Evolutionary conservation across 768 basidiomycete species (phyloP), one percentile per base, ranked within the genome.

Genomic region (Boletus insuetus): DNA sequence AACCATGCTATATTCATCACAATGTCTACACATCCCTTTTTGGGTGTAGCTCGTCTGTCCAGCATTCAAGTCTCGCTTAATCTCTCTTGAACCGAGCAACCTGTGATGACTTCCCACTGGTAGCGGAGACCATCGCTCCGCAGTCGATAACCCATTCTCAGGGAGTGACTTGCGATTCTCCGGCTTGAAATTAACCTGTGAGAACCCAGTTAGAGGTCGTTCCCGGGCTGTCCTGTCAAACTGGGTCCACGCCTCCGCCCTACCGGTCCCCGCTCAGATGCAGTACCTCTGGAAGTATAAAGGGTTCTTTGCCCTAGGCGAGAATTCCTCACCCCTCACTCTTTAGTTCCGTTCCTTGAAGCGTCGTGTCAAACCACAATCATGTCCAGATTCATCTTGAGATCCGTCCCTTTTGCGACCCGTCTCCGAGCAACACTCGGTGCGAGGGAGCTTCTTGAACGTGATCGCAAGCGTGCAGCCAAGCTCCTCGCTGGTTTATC

Each of bases 401-500:
- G 67, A 44, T 68, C 75, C 7, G 49, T 82, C 44, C 79, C 77
- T 29, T 81, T 84, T 68, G 64, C 73, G 22, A 73, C 79, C 38
- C 75, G 75, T 58, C 50, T 84, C 62, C 59, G 67, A 65, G 56
- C 59, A 29, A 52, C 62, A 58, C 56, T 70, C n/a, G 75, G 77
- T 42, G 80, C 75, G 17, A 75, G 69, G 61, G 74, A 80, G 34
- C 73, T 85, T 58, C 68, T 84, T 44, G 74, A 79, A 29, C 77
- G 78, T 64, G 83, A 85, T 67, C 71, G 74, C 56, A 74, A 75
- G 43, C 79, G 84, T 16, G 82, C 83, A 12, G 68, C 75, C 68
- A 85, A 82, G 73, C 59, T 85, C 59, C 62, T 83, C n/a, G 70
- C 75, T 26, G 82, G 82, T 22, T 38, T 80, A 40, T 79, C 81